phyloP scores from a whole-genome alignment of 495 filamentous ascomycete species.

The Penicillium daleae region DNA sequence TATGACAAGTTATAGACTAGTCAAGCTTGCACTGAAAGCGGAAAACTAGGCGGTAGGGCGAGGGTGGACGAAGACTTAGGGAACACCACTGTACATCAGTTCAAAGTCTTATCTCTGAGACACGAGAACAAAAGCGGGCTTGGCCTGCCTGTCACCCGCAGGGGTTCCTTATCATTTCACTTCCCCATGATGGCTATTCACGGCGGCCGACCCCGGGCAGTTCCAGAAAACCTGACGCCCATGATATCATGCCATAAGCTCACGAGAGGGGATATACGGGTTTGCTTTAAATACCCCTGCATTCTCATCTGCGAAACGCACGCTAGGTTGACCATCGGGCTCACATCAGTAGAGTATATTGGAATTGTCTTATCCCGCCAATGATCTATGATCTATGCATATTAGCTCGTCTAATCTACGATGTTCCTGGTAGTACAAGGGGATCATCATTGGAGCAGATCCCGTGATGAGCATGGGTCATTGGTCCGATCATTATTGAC shows the following conservation, averaged over 20 bases:
- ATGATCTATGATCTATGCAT: slow-evolving; percentile 6
- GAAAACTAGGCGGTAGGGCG: no score
- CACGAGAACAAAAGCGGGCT: not conserved
- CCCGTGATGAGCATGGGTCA: not conserved
- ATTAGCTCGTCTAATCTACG: slow-evolving; percentile 2
- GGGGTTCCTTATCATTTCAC: not conserved
- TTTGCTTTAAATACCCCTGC: slow-evolving; percentile 1
- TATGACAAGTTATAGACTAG: no score
- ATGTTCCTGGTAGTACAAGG: slow-evolving; percentile 1
- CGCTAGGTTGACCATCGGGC: not conserved
- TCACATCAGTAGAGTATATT: not conserved
- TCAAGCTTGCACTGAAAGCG: no score
- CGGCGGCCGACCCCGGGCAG: not conserved
- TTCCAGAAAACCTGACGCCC: not conserved
- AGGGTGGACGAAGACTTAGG: no score
- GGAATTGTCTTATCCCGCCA: slow-evolving; percentile 24
- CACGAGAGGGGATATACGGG: not conserved
- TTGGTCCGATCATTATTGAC: slow-evolving; percentile 17
- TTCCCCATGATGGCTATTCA: not conserved
- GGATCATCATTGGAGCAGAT: slow-evolving; percentile 10
- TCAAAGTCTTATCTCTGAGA: slow-evolving; percentile 13
- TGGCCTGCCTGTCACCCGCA: slow-evolving; percentile 6
- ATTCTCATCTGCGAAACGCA: slow-evolving; percentile 6
- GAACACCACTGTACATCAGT: no score
- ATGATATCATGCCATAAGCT: slow-evolving; percentile 2